phyloP scores from a whole-genome alignment of 805 yeast species.

The Ascoidea asiatica region DNA sequence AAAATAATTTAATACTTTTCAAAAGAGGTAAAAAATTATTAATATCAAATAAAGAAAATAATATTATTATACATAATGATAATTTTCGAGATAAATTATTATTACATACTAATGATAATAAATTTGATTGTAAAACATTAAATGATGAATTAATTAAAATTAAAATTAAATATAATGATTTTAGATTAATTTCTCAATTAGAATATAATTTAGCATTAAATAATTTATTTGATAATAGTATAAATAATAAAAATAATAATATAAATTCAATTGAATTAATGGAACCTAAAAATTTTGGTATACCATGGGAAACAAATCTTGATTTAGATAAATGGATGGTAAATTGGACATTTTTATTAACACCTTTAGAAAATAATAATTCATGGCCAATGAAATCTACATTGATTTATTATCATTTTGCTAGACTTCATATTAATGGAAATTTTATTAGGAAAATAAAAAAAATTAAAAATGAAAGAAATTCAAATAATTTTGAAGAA shows the following conservation, averaged over 20 bases:
- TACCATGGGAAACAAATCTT: constrained; percentile 53
- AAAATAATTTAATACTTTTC: too few relatives aligned
- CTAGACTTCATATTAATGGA: constrained; percentile 60
- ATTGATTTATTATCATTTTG: constrained; percentile 57
- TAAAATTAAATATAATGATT: constrained; percentile 24
- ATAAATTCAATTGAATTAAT: constrained; percentile 51
- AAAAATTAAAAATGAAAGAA: too few relatives aligned
- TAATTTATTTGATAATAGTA: constrained; percentile 41
- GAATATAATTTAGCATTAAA: constrained; percentile 56
- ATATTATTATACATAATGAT: too few relatives aligned
- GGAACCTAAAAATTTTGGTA: constrained; percentile 47
- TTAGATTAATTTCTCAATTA: constrained; percentile 53
- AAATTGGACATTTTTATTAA: constrained; percentile 58
- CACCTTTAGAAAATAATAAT: constrained; percentile 36
- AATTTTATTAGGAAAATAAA: constrained; percentile 17
- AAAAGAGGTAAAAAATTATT: too few relatives aligned
- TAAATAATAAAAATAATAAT: too few relatives aligned
- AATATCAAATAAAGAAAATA: too few relatives aligned
- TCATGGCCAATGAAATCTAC: constrained; percentile 62
- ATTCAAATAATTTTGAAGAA: too few relatives aligned
- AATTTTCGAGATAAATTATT: too few relatives aligned
- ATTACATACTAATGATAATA: too few relatives aligned
- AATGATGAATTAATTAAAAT: constrained; percentile 12
- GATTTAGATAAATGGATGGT: constrained; percentile 73
- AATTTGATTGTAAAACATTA: constrained; percentile 11